Evolutionary conservation across 73 alveolate genomes (phyloP).

Genomic region (Uronychia binucleata): DNA sequence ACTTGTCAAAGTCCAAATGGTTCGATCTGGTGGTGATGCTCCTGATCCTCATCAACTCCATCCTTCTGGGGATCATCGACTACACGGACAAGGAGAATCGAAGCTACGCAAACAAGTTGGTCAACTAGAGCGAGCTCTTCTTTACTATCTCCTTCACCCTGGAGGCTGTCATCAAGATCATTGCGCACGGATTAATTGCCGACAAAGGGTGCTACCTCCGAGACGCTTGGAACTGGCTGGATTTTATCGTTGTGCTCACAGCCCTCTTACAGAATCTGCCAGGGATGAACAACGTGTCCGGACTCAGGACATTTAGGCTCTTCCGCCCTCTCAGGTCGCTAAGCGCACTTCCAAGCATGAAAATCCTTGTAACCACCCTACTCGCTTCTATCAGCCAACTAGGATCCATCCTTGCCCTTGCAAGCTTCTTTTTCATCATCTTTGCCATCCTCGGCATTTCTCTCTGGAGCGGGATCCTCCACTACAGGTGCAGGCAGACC

Average conservation of each 20-base stretch:
- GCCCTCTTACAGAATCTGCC: no score
- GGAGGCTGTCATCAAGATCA: constrained; percentile 3
- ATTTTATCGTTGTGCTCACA: constrained; percentile 6
- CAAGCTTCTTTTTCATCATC: constrained; percentile 23
- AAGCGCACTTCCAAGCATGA: constrained; percentile 26
- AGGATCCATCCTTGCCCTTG: constrained; percentile 14
- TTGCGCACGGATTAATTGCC: neutral
- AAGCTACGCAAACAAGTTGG: no score
- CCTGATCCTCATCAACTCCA: no score
- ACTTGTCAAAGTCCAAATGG: no score
- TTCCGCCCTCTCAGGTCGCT: constrained; percentile 42
- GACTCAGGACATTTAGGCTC: constrained; percentile 43
- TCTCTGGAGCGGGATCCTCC: constrained; percentile 3
- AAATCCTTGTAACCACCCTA: constrained; percentile 25
- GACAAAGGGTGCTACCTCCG: neutral
- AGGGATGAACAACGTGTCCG: constrained; percentile 39
- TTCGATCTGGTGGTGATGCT: no score
- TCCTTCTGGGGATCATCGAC: no score
- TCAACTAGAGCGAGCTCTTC: neutral
- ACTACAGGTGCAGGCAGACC: neutral
- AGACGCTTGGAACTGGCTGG: constrained; percentile 3
- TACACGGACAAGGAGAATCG: no score
- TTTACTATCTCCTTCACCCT: neutral
- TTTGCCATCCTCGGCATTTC: constrained; percentile 31
- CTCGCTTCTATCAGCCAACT: constrained; percentile 15